Evolutionary conservation across 805 yeast species (phyloP), one percentile per base, ranked within the genome.

Genomic region (Metschnikowia sp.): DNA sequence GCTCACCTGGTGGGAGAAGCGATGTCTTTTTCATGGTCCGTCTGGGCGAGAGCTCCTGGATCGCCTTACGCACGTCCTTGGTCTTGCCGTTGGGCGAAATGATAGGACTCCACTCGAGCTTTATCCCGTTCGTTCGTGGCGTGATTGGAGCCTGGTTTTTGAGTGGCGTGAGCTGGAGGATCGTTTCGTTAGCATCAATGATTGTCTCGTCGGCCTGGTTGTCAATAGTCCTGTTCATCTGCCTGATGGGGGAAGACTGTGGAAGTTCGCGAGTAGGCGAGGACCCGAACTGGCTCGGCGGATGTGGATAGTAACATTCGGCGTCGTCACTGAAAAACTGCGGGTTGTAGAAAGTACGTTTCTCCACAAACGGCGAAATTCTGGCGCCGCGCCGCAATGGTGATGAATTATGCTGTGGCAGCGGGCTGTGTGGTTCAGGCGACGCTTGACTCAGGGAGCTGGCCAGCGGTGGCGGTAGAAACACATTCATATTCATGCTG

Each of bases 1-100:
- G 79, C 40, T 88, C 86, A 3, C 97, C 97, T 3, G 94, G 89
- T 18, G 96, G 97, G 30, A 91, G 65, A 9, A 90, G 79, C 1
- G 94, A 83, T 13, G 80, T 75, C 60, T 78, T 77, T 42, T 80
- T 78, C 49, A 75, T 72, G 60, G 75, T 69, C 48, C 76, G 63
- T 32, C 71, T 66, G 9, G 80, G 77, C 10, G 81, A 70, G n/a
- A 69, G 63, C 40, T 70, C 73, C 56, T 75, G 76, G 40, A 72
- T 67, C 10, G 56, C 58, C 36, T 40, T 40, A 15, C 53, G 48
- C 33, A 55, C 52, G 36, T 57, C 58, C 13, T 42, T 34, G 29
- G 48, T 40, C 44, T 57, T 59, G 10, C 61, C 60, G 42, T 61
- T 63, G 19, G 77, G 76, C 36, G 72, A 66, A 22, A 72, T 71